Conservation (phyloP, 176 grass and related monocot genomes). For the Eleusine indica region DNA sequence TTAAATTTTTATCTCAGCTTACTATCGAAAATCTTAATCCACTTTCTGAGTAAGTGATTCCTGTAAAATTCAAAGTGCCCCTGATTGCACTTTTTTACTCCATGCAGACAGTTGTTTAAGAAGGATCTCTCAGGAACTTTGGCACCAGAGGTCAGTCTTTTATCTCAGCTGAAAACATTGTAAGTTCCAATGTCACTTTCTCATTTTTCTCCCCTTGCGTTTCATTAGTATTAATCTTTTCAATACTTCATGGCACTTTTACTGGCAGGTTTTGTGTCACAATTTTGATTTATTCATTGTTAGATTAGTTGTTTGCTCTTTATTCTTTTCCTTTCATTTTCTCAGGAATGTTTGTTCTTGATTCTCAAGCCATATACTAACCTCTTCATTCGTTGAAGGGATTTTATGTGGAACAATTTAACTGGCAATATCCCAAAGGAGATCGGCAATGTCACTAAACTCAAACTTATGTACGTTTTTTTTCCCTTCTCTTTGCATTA, state of each 20-base stretch:
- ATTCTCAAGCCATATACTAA: constrained; percentile 23
- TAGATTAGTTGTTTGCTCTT: constrained; percentile 11
- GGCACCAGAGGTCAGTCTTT: constrained; percentile 69
- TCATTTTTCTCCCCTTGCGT: constrained; percentile 10
- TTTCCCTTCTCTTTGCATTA: constrained; percentile 14
- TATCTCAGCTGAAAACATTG: constrained; percentile 78
- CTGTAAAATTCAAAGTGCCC: constrained; percentile 9
- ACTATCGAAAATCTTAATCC: background rate
- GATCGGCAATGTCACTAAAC: constrained; percentile 77
- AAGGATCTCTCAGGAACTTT: constrained; percentile 86
- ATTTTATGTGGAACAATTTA: constrained; percentile 97
- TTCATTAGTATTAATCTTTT: constrained; percentile 33
- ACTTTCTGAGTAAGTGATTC: background rate
- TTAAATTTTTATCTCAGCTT: background rate
- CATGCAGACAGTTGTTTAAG: constrained; percentile 76
- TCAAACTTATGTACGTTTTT: constrained; percentile 82
- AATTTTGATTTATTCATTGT: constrained; percentile 7
- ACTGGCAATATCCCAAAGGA: constrained; percentile 87
- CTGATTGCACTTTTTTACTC: constrained; percentile 15
- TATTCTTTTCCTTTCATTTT: background rate
- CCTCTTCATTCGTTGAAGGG: constrained; percentile 62
- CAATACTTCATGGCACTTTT: background rate
- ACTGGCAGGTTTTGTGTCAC: background rate
- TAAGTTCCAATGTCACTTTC: constrained; percentile 50
- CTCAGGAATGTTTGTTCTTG: background rate